phyloP scores from a whole-genome alignment of 371 early-diverging fungal genomes.

The Amoeboaphelidium protococcarum region DNA sequence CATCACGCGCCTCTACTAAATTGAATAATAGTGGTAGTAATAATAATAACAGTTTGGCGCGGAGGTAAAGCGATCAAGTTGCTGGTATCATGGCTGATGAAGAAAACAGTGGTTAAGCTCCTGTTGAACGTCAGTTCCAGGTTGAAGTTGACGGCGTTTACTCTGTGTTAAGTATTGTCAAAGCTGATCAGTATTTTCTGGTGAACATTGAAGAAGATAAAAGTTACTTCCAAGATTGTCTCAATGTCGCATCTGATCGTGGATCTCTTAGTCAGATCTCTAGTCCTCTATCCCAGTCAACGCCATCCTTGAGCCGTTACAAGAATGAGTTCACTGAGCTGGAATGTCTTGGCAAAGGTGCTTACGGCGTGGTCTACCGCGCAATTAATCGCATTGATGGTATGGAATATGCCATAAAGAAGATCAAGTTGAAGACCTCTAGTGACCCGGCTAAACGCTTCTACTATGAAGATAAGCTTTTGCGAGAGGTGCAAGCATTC shows the following conservation, averaged over 20 bases:
- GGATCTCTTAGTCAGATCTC: not conserved
- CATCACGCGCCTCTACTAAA: no score
- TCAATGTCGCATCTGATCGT: not conserved
- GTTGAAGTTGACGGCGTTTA: no score
- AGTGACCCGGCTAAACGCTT: not conserved
- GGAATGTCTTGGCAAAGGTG: conserved; percentile 56
- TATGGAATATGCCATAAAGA: conserved; percentile 68
- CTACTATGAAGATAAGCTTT: not conserved
- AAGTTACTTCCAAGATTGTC: no score
- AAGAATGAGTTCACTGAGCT: conserved; percentile 55
- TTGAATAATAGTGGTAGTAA: no score
- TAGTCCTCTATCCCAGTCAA: not conserved
- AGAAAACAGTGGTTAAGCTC: no score
- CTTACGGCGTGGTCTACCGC: conserved; percentile 70
- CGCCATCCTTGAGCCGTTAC: conserved; percentile 15
- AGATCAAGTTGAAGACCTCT: conserved; percentile 21
- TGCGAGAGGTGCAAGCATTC: conserved; percentile 61
- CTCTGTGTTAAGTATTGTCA: no score
- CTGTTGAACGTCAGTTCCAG: no score
- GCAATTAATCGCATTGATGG: conserved; percentile 49
- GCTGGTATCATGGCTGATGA: no score
- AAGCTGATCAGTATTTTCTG: no score
- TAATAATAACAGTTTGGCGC: no score
- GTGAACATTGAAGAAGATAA: no score
- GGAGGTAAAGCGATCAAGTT: no score